Base-by-base conservation (phyloP, 1,139 yeast genomes). In the Sugiyamaella paludigena region DNA sequence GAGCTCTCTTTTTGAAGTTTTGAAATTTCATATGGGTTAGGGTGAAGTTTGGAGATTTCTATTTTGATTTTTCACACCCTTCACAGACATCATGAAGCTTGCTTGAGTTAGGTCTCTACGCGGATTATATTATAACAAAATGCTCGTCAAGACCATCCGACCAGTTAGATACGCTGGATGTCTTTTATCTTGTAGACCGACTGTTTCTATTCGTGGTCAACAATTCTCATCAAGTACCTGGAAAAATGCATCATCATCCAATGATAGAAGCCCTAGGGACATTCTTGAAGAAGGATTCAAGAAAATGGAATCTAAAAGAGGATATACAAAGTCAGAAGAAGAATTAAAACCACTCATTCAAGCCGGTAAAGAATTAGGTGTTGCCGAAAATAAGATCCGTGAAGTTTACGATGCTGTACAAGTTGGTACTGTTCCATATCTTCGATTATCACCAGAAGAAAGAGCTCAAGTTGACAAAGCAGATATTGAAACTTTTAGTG, bases 281-380 rank as follows among this genome's bases (percentile, higher is more conserved):
- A 61, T 66, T 36, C 58, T 68, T 31, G 54, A 60, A 28, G 52
- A 57, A 47, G 71, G 71, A 4, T 67, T 68, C 56, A 56, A 63
- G 51, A 58, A 62, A 31, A 66, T 68, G 62, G 63, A 64, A 34
- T 55, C 57, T 34, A 48, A 55, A 7, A 56, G 57, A 16, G 52
- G 55, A 24, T 63, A 65, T 51, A 47, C 52, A 28, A 66, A 66
- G 50, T 54, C 64, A 13, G 62, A 62, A n/a, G 63, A 55, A 13
- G 63, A 65, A 38, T 58, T 63, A 28, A 49, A 53, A 27, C 59
- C 61, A 33, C 54, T 68, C 41, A 52, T 64, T 13, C 43, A 54
- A 4, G 70, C 70, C 12, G 72, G 64, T n/a, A 51, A 55, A 36
- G 55, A 59, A 50, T 62, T 67, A 11, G 68, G 69, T 4, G 56